Evolutionary conservation across 352 stramenopile genomes (phyloP).

Genomic region (Phytophthora macrochlamydospora): DNA sequence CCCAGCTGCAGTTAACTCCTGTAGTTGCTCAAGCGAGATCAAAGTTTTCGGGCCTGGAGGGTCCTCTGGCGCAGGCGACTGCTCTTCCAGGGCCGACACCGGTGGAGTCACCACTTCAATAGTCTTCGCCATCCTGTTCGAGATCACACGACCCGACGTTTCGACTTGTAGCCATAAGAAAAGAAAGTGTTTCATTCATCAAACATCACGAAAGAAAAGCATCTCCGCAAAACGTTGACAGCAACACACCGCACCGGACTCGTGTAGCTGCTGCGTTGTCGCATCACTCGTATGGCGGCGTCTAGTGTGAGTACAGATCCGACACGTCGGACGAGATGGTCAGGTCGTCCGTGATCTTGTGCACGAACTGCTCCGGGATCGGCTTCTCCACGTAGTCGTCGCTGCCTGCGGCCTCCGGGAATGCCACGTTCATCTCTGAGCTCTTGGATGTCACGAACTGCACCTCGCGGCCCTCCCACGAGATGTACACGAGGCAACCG

Average conservation of each 20-base stretch:
- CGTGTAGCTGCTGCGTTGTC: background rate
- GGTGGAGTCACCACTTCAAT: slow-evolving; percentile 10
- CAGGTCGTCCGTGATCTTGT: slow-evolving; percentile 90
- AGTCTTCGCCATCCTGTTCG: slow-evolving; percentile 21
- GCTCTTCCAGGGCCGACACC: slow-evolving; percentile 15
- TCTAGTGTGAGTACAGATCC: slow-evolving; percentile 93
- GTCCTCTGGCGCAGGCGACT: slow-evolving; percentile 13
- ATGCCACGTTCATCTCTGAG: slow-evolving; percentile 97
- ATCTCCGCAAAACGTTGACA: background rate
- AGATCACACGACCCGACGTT: slow-evolving; percentile 17
- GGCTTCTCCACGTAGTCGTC: slow-evolving; percentile 95
- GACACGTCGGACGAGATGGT: slow-evolving; percentile 93
- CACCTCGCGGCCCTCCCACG: slow-evolving; percentile 88
- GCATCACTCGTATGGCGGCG: slow-evolving; percentile 13
- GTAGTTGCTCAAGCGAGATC: slow-evolving; percentile 44
- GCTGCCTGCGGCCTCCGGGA: slow-evolving; percentile 80
- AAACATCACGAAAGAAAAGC: slow-evolving; percentile 23
- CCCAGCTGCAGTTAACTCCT: slow-evolving; percentile 27
- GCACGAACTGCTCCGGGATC: slow-evolving; percentile 98
- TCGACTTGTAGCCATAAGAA: slow-evolving; percentile 27
- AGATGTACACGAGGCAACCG: slow-evolving; percentile 96
- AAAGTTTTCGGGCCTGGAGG: slow-evolving; percentile 12
- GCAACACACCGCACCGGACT: slow-evolving; percentile 7
- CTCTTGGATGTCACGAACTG: slow-evolving; percentile 97
- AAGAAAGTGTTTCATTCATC: slow-evolving; percentile 17